Evolutionary conservation across 2,329 filamentous ascomycete species (phyloP).

Genomic region (Pseudocercospora eumusae): DNA sequence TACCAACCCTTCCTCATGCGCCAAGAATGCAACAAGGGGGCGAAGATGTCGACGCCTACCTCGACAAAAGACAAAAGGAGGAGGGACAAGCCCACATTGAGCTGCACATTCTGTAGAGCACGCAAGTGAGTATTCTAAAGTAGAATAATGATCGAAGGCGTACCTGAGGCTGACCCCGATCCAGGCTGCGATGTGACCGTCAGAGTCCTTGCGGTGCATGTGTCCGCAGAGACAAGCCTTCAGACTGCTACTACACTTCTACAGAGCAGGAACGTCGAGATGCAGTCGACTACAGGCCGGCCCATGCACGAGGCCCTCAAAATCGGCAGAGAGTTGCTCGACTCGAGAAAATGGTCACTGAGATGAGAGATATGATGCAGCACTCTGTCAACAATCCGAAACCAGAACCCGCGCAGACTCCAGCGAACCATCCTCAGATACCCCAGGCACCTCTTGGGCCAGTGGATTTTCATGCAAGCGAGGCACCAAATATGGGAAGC

Average conservation of each 20-base stretch:
- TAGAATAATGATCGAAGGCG: background rate
- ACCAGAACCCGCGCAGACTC: background rate
- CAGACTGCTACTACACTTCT: background rate
- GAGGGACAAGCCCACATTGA: slow-evolving; percentile 5
- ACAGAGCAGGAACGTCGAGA: background rate
- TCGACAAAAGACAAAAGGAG: background rate
- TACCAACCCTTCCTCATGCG: slow-evolving; percentile 2
- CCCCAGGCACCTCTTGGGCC: slow-evolving; percentile 1
- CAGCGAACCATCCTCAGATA: background rate
- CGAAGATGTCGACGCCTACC: slow-evolving; percentile 2
- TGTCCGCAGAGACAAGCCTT: slow-evolving; percentile 4
- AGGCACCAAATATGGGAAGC: slow-evolving; percentile 8
- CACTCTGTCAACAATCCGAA: background rate
- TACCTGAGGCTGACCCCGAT: background rate
- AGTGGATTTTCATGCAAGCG: background rate
- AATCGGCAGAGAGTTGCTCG: slow-evolving; percentile 1
- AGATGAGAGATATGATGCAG: slow-evolving; percentile 9
- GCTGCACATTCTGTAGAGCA: slow-evolving; percentile 6
- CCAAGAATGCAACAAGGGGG: slow-evolving; percentile 9
- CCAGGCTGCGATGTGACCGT: slow-evolving; percentile 10
- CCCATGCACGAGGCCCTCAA: background rate
- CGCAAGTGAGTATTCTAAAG: slow-evolving; percentile 7
- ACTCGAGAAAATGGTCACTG: slow-evolving; percentile 3
- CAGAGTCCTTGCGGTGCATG: slow-evolving; percentile 12
- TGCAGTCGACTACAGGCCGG: slow-evolving; percentile 4